Conservation (phyloP, 345 rosid species). For the Lumnitzera racemosa region DNA sequence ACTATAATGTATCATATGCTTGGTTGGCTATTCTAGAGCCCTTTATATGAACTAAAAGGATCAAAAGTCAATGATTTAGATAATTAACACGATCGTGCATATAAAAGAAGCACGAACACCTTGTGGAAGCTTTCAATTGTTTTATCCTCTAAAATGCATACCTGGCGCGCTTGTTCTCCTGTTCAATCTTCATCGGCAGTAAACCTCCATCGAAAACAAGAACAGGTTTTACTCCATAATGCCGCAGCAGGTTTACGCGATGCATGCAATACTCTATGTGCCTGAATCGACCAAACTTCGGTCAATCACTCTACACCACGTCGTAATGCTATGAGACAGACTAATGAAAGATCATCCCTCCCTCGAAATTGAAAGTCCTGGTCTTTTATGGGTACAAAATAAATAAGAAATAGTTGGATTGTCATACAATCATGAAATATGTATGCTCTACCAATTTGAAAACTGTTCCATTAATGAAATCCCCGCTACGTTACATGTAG, state of each 20-base stretch:
- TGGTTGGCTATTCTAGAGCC: no score
- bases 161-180: conserved; percentile 97
- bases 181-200: conserved; percentile 90
- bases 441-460: no score
- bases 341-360: conserved; percentile 1
- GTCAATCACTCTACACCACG: conserved; percentile 8
- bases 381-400: no score
- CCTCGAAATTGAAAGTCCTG: no score
- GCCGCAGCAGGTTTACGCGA: conserved; percentile 78
- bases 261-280: conserved; percentile 93
- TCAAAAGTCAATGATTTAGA: no score
- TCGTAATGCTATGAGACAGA: conserved; percentile 6
- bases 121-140: background rate
- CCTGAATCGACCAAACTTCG: conserved; percentile 27
- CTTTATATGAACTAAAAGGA: no score
- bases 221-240: conserved; percentile 77
- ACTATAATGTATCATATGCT: no score
- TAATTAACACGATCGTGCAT: background rate
- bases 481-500: no score
- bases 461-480: no score
- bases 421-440: no score
- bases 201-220: conserved; percentile 93
- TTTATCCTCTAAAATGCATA: conserved; percentile 14
- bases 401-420: no score
- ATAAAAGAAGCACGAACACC: background rate